Evolutionary conservation across 306 rosid genomes (phyloP).

Genomic region (Cucurbita maxima): DNA sequence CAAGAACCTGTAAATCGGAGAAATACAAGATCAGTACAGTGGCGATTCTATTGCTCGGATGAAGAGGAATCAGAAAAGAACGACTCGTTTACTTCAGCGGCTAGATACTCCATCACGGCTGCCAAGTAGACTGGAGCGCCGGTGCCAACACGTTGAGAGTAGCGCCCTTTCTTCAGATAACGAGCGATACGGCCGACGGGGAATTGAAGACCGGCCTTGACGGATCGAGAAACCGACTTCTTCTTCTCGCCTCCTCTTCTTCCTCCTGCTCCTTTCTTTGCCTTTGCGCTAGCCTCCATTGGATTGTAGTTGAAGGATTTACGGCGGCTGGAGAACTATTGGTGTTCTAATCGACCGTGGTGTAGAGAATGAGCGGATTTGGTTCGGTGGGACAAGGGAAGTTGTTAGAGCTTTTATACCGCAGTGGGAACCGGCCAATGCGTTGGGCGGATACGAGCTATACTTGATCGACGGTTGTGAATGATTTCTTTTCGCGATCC

Average conservation of each 20-base stretch:
- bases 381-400: not conserved
- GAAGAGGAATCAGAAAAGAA: not conserved
- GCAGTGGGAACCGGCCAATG: not conserved
- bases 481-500: not conserved
- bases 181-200: conserved; percentile 13
- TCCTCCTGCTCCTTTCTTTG: conserved; percentile 6
- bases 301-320: too few relatives aligned
- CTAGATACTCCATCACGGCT: conserved; percentile 7
- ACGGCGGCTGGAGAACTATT: not conserved
- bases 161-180: conserved; percentile 4
- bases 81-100: conserved; percentile 1
- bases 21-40: not conserved
- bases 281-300: not conserved
- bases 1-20: conserved; percentile 12
- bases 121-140: conserved; percentile 13
- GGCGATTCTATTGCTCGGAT: not conserved
- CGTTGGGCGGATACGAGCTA: not conserved
- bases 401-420: not conserved
- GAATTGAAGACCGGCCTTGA: conserved; percentile 8
- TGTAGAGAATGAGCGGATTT: not conserved
- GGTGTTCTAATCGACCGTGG: not conserved
- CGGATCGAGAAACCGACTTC: conserved; percentile 11
- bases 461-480: not conserved
- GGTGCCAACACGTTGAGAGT: conserved; percentile 3
- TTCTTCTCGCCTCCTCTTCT: conserved; percentile 10